Base-by-base conservation (phyloP, 2,329 filamentous ascomycete genomes). In the Ophiobolus disseminans region DNA sequence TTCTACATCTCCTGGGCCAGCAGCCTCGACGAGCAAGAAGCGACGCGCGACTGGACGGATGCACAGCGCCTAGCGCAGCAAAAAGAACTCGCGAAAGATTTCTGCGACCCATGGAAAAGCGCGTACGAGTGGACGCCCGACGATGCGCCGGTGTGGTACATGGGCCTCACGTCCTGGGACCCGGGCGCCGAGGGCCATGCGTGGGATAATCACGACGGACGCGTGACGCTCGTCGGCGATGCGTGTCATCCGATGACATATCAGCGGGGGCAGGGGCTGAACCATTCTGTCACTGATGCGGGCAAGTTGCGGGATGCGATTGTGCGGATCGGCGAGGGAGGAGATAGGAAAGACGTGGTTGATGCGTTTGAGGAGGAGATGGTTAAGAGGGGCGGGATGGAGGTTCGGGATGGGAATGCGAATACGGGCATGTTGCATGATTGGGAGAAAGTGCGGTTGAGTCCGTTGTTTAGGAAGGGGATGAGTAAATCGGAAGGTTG, bases 191-290 rank as follows among this genome's bases (percentile, higher is more conserved):
- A 64, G 14, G 66, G 58, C 3, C 59, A 68, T 26, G 53, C 56
- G 26, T 74, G 71, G 72, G 62, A 72, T 32, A 69, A 67, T 35
- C 62, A 65, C n/a, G 19, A 47, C 19, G 72, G 73, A 13, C 51
- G 63, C 21, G 65, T 75, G 10, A 74, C 72, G 25, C 57, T 76
- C 40, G 60, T 72, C 6, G 74, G 74, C 4, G 74, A 76, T 50
- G 74, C 73, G 1, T 69, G 66, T 37, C 74, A 76, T 58, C 69
- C 71, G 1, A 76, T 76, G 73, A 75, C 72, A 3, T 73, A 70
- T 38, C 72, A 80, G 57, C 72, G 78, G 17, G 78, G 77, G 0
- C 77, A 81, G 58, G 78, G 77, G 0, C 68, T 80, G n/a, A 80
- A 80, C 50, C 77, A 80, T 48, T 73, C 73, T 2, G 65, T 80